Evolutionary conservation across 768 basidiomycete species (phyloP).

Genomic region (Kwoniella botswanensis): DNA sequence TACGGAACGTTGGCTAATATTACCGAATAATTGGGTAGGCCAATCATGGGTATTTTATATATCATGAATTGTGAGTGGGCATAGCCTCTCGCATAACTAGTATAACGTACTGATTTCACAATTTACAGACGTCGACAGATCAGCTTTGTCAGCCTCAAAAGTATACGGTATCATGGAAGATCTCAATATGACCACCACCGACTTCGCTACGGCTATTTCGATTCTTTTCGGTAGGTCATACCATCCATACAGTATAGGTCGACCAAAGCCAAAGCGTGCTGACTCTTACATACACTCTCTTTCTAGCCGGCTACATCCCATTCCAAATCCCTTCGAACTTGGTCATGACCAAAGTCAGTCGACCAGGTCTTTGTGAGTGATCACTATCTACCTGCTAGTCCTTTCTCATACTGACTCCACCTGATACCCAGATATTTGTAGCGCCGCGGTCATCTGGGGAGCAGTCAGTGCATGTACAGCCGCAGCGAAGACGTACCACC

Average conservation of each 20-base stretch:
- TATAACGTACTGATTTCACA: not conserved
- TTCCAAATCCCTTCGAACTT: constrained; percentile 52
- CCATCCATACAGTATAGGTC: not conserved
- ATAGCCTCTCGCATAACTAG: no score
- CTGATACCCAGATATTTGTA: constrained; percentile 34
- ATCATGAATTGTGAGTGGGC: constrained; percentile 37
- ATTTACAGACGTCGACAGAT: constrained; percentile 41
- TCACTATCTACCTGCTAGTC: not conserved
- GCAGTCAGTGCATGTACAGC: constrained; percentile 35
- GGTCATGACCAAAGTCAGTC: constrained; percentile 36
- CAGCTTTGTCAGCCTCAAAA: constrained; percentile 47
- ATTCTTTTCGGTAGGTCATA: constrained; percentile 41
- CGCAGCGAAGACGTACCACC: constrained; percentile 31
- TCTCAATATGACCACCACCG: constrained; percentile 41
- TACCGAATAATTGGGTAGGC: not conserved
- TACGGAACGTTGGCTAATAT: no score
- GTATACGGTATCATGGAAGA: constrained; percentile 49
- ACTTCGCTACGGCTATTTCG: constrained; percentile 47
- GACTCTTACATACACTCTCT: no score
- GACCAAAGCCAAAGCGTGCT: no score
- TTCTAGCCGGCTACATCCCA: constrained; percentile 27
- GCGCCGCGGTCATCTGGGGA: constrained; percentile 37
- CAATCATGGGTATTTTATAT: constrained; percentile 27
- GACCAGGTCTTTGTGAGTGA: constrained; percentile 42
- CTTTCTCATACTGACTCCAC: not conserved